Base-by-base conservation (phyloP, 148 eudicot genomes). In the Rhododendron williamsianum region DNA sequence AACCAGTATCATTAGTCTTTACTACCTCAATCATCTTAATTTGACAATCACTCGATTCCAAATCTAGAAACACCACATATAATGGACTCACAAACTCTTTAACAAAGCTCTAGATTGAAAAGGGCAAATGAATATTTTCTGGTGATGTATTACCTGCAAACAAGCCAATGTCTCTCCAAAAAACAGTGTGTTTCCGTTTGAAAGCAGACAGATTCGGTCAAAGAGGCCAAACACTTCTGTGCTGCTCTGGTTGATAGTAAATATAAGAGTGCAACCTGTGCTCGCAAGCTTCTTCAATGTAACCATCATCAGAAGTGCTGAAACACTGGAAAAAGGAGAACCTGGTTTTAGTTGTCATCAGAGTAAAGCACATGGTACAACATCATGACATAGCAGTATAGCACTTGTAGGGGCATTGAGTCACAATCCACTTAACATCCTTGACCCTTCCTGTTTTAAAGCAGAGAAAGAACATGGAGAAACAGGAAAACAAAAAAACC, bases 281-380 rank as follows among this genome's bases (percentile, higher is more conserved):
- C 94, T 94, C 23, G 98, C 97, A 79, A 96, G 98, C 89, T 95
- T 96, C 95, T 96, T 96, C 89, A 96, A 84, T 46, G 99, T 95
- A 38, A 96, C 99, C 99, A 96, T 96, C 99, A 96, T 96, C 73
- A 96, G 93, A 88, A 96, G 98, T 81, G 99, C 97, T 84, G 99
- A 96, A 30, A 96, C 99, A 87, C 99, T 96, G 93, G 77, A 90
- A 60, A 80, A 56, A 80, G 45, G 60, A 83, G 23, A 60, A 67
- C 43, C 51, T 46, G 41, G 30, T 48, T n/a, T 83, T 43, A 77
- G 79, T 69, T 78, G 78, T 27, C 49, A 83, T 27, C 38, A 45
- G 80, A 74, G 49, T 23, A 84, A 67, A 83, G 30, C 23, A n/a
- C 76, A 82, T 80, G 76, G 56, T 69, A 49, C 35, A 54, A 46